Evolutionary conservation across 2,329 filamentous ascomycete species (phyloP).

Genomic region (Herpotrichia juniperi): DNA sequence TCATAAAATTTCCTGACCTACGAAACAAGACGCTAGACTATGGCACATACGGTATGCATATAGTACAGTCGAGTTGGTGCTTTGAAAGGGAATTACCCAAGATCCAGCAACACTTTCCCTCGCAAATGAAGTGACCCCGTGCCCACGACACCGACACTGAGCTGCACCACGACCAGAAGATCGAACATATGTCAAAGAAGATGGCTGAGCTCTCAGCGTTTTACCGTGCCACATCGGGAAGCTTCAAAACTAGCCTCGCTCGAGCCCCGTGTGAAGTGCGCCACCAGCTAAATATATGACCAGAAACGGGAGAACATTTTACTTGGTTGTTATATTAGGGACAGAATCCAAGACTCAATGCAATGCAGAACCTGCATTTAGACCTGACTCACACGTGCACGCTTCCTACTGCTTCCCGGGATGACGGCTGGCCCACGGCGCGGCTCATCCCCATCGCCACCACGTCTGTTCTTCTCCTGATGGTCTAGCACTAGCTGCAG

Average conservation of each 20-base stretch:
- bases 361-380: conserved; percentile 12
- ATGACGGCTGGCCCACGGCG: conserved; percentile 45
- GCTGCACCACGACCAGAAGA: too few relatives aligned
- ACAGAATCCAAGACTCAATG: conserved; percentile 2
- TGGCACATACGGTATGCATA: too few relatives aligned
- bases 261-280: neutral
- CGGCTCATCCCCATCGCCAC: conserved; percentile 20
- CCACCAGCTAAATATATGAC: neutral
- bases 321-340: neutral
- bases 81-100: too few relatives aligned
- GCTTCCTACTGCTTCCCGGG: conserved; percentile 41
- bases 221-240: too few relatives aligned
- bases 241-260: neutral
- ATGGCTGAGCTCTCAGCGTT: too few relatives aligned
- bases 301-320: neutral
- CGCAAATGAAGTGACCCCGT: too few relatives aligned
- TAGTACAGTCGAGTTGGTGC: too few relatives aligned
- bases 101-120: too few relatives aligned
- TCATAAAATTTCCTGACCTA: too few relatives aligned
- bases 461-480: conserved; percentile 51
- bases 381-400: conserved; percentile 35
- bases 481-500: conserved; percentile 67
- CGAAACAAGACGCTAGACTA: too few relatives aligned
- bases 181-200: neutral
- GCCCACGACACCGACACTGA: too few relatives aligned